phyloP scores from a whole-genome alignment of 257 asterid genomes.

The Rhazya stricta region DNA sequence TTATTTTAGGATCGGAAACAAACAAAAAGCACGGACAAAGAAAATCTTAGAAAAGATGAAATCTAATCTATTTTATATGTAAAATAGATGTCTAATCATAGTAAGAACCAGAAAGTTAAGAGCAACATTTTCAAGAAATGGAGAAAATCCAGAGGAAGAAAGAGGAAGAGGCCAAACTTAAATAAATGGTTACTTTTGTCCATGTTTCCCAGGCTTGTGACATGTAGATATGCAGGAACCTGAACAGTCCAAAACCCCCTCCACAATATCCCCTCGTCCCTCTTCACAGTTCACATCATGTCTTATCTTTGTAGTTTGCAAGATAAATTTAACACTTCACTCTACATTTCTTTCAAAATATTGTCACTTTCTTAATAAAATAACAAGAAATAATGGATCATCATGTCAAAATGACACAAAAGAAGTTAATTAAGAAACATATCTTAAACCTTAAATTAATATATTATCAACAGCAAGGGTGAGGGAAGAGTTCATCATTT shows the following conservation, averaged over 20 bases:
- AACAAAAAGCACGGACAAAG: constrained; percentile 15
- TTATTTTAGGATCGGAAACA: background rate
- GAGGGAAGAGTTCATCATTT: constrained; percentile 19
- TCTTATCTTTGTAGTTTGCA: background rate
- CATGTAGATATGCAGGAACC: constrained; percentile 15
- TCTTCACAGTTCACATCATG: background rate
- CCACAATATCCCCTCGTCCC: constrained; percentile 15
- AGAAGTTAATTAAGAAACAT: background rate
- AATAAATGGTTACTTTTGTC: constrained; percentile 18
- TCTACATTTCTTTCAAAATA: background rate
- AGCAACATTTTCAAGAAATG: background rate
- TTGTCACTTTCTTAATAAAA: constrained; percentile 1
- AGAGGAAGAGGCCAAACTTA: constrained; percentile 19
- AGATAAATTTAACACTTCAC: background rate
- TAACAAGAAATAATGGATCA: background rate
- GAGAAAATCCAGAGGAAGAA: constrained; percentile 3
- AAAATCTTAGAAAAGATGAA: constrained; percentile 7
- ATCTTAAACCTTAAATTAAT: background rate
- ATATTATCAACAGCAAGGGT: background rate
- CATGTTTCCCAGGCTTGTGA: constrained; percentile 26
- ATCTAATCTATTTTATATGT: constrained; percentile 4
- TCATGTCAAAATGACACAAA: background rate
- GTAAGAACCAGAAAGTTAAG: constrained; percentile 8
- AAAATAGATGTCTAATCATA: constrained; percentile 7
- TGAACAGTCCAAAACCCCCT: constrained; percentile 13